phyloP scores from a whole-genome alignment of 2,329 filamentous ascomycete genomes.

The Samsoniella hepiali region DNA sequence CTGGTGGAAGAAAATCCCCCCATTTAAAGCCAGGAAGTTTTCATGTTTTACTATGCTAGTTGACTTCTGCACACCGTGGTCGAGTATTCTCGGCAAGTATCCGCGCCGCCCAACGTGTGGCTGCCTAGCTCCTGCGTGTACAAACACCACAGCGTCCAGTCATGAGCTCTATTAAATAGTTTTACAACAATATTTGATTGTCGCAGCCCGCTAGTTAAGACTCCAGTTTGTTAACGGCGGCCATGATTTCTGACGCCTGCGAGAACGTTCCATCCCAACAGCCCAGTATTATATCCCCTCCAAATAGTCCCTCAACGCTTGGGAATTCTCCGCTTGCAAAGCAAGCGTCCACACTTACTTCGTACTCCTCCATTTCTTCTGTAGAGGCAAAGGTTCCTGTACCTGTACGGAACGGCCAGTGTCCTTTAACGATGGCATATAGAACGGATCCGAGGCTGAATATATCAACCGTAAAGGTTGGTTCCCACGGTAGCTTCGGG shows the following conservation, averaged over 20 bases:
- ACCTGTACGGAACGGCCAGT: conserved; percentile 20
- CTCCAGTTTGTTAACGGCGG: not conserved
- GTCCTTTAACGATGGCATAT: conserved; percentile 22
- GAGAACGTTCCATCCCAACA: conserved; percentile 6
- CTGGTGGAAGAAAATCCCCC: too few relatives aligned
- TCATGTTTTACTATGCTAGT: too few relatives aligned
- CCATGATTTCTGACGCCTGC: conserved; percentile 3
- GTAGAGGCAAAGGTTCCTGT: conserved; percentile 17
- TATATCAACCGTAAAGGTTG: conserved; percentile 18
- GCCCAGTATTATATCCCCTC: not conserved
- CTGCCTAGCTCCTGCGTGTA: too few relatives aligned
- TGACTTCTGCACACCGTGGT: too few relatives aligned
- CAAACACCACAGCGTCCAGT: too few relatives aligned
- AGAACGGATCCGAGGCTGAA: conserved; percentile 25
- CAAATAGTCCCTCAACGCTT: conserved; percentile 2
- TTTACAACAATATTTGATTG: too few relatives aligned
- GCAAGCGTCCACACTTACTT: conserved; percentile 18
- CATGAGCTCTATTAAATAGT: too few relatives aligned
- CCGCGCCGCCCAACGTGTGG: too few relatives aligned
- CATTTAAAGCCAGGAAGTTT: too few relatives aligned
- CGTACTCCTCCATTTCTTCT: conserved; percentile 21
- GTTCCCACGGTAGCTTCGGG: conserved; percentile 17
- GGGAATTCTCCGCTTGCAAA: conserved; percentile 21
- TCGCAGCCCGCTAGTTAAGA: not conserved
- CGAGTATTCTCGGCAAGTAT: too few relatives aligned